A percentile compares a stretch with the other conserved stretches of the same genome.
phyloP scores from a whole-genome alignment of 192 early-diverging fungal species.

The Backusella luteola region DNA sequence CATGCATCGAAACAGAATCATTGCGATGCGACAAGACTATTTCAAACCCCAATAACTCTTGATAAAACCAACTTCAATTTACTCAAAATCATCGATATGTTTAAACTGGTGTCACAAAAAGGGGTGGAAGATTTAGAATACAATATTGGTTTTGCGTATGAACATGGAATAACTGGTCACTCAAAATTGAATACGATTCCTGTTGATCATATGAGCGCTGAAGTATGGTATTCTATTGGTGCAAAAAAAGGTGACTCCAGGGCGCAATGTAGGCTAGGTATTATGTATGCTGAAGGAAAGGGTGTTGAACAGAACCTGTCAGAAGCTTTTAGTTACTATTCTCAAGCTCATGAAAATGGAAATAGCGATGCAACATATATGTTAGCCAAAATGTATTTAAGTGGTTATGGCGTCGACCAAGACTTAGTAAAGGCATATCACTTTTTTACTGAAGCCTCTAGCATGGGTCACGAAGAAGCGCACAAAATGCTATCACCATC shows the following conservation, averaged over 20 bases:
- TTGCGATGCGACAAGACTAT: not conserved
- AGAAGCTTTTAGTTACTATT: slow-evolving; percentile 24
- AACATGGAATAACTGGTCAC: not conserved
- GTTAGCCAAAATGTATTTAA: not conserved
- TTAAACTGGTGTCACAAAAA: not conserved
- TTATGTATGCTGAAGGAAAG: slow-evolving; percentile 17
- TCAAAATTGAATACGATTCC: not conserved
- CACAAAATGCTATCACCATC: not conserved
- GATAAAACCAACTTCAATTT: slow-evolving; percentile 12
- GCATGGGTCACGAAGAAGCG: not conserved
- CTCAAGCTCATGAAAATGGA: slow-evolving; percentile 17
- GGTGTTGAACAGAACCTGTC: slow-evolving; percentile 22
- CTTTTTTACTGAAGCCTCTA: not conserved
- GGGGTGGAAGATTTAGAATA: not conserved
- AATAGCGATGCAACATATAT: slow-evolving; percentile 10
- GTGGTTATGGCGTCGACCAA: not conserved
- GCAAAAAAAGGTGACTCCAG: slow-evolving; percentile 15
- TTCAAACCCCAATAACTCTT: not conserved
- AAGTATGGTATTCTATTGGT: slow-evolving; percentile 32
- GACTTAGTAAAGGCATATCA: not conserved
- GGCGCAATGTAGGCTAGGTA: slow-evolving; percentile 34
- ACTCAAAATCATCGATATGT: not conserved
- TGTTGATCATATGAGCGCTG: not conserved
- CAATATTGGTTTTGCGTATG: slow-evolving; percentile 10
- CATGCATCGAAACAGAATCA: not conserved